Evolutionary conservation across 2,329 filamentous ascomycete genomes (phyloP), one percentile per base, ranked within the genome.

Genomic region (Pseudogymnoascus destructans): DNA sequence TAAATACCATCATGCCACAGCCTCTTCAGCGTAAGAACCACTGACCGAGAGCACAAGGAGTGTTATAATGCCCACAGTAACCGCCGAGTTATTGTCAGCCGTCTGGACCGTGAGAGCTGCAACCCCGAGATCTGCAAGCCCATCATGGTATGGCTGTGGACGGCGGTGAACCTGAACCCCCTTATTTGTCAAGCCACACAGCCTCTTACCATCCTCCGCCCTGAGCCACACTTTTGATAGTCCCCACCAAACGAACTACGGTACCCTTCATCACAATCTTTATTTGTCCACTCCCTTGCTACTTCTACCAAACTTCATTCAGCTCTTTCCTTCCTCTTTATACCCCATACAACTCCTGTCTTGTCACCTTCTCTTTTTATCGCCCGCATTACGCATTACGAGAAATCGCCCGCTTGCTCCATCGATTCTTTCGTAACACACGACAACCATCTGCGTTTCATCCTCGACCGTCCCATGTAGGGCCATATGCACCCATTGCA

Each of bases 391-490:
- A 49, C 42, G 19, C 25, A 23, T 36, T 36, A 42, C 36, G 36
- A 57, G 57, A 58, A 60, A 57, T 58, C 36, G 19, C 60, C 59
- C 56, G 61, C 62, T 59, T 59, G 62, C 61, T 63, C 61, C 42
- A 30, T 30, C 46, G 25, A 52, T 52, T 52, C 46, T 52, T 52
- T 52, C 46, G 46, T 52, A 52, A 52, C 46, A 52, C 46, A 52
- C n/a, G 46, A 52, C 46, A 30, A 30, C 46, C 46, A 52, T 52
- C 46, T 10, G 25, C 46, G 46, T 52, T 52, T 52, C 46, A 52
- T 52, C 46, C 25, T 30, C 46, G 11, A 19, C 46, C 15, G 15
- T 52, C 46, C 25, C 46, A 52, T 52, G 25, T 52, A 52, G 46
- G 9, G 46, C 46, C 46, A 52, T 52, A 32, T 32, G 15, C 46